phyloP scores from a whole-genome alignment of 345 rosid genomes.

The Erysimum cheiranthoides region DNA sequence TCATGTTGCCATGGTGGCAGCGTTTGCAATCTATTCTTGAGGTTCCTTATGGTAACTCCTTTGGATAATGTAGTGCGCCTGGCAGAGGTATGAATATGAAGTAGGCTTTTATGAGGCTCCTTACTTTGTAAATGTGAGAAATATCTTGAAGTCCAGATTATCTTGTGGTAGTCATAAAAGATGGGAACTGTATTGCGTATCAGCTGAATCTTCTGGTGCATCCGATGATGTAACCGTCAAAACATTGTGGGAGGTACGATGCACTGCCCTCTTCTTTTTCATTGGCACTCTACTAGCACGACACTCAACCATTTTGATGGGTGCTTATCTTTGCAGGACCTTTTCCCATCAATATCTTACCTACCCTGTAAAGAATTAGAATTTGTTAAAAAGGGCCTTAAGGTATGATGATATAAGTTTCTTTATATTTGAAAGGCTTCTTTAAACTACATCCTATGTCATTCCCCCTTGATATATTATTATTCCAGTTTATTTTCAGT shows the following conservation, averaged over 20 bases:
- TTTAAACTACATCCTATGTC: constrained; percentile 25
- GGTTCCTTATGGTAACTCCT: constrained; percentile 27
- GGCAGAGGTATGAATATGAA: constrained; percentile 58
- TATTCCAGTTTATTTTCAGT: constrained; percentile 12
- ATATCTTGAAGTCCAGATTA: constrained; percentile 52
- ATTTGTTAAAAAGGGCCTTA: constrained; percentile 76
- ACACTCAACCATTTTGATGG: constrained; percentile 10
- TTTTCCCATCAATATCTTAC: constrained; percentile 72
- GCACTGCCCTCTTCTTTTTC: constrained; percentile 22
- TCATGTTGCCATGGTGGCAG: neutral
- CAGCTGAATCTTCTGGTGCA: constrained; percentile 53
- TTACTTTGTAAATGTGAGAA: constrained; percentile 47
- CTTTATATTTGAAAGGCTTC: constrained; percentile 13
- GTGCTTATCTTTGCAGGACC: constrained; percentile 39
- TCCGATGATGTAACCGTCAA: constrained; percentile 64
- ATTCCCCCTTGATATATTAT: constrained; percentile 3
- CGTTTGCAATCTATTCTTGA: constrained; percentile 20
- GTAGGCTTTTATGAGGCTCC: constrained; percentile 52
- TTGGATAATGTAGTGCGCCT: constrained; percentile 42
- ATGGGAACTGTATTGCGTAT: constrained; percentile 62
- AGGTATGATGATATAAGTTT: constrained; percentile 57
- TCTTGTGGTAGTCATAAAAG: constrained; percentile 53
- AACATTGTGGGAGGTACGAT: constrained; percentile 91
- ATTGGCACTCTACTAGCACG: constrained; percentile 8
- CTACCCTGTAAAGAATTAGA: constrained; percentile 84